Percentiles rank a stretch among this genome's conserved stretches.
phyloP scores from a whole-genome alignment of 1,139 yeast species.

The Saccharomyces hybrid region DNA sequence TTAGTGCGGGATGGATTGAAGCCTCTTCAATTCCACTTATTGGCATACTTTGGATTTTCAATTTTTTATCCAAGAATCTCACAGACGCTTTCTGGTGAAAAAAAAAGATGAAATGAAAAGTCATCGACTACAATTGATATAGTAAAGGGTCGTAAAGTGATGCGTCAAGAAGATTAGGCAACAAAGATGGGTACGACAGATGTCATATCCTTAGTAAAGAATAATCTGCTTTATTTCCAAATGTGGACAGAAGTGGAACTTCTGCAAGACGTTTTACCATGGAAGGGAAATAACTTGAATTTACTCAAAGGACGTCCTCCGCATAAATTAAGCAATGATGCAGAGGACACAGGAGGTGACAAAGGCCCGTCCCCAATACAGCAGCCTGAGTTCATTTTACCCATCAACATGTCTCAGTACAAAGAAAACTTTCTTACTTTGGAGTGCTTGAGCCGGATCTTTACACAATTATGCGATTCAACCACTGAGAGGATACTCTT shows the following conservation, averaged over 20 bases:
- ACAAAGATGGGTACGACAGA: background rate
- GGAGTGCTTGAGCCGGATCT: conserved; percentile 25
- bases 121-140: too few relatives aligned
- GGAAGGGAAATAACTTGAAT: conserved; percentile 12
- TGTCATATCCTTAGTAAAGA: conserved; percentile 16
- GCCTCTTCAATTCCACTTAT: too few relatives aligned
- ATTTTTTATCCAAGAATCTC: too few relatives aligned
- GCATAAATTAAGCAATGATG: conserved; percentile 29
- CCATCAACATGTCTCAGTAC: conserved; percentile 26
- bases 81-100: too few relatives aligned
- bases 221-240: conserved; percentile 45
- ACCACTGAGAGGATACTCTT: conserved; percentile 37
- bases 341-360: conserved; percentile 14
- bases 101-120: too few relatives aligned
- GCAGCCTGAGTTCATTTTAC: conserved; percentile 27
- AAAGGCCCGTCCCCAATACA: background rate
- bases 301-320: conserved; percentile 31
- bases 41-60: too few relatives aligned
- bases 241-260: conserved; percentile 44
- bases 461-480: conserved; percentile 19
- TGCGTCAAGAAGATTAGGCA: background rate
- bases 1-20: too few relatives aligned
- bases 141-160: too few relatives aligned
- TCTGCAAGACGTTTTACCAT: conserved; percentile 10
- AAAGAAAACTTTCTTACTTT: conserved; percentile 31